Evolutionary conservation across 2,329 filamentous ascomycete species (phyloP), one percentile per base, ranked within the genome.

Genomic region (Didymella lethalis): DNA sequence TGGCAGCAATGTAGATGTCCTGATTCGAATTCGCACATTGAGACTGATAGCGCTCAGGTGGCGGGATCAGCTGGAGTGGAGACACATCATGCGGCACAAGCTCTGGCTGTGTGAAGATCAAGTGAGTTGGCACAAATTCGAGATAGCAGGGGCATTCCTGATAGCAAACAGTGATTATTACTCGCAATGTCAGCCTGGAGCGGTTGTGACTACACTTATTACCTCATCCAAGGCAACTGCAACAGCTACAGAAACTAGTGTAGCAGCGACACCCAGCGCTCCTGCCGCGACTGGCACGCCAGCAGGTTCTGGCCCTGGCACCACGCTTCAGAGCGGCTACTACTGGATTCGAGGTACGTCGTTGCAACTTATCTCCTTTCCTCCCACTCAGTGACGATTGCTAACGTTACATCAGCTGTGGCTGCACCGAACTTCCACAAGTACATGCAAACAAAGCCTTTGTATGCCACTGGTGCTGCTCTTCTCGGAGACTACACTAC

Each of bases 361-460:
- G 2, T 23, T 23, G n/a, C n/a, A 40, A 23, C 10, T 4, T 11
- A 5, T 40, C n/a, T 18, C 18, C 18, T 23, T 40, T 20, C 18
- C 10, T 2, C 14, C 12, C 20, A 14, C 18, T 32, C 6, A 10
- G 31, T 32, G 4, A 3, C 12, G 11, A 32, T 32, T 32, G 31
- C 25, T 7, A n/a, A 32, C n/a, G 8, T 84, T 11, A 11, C 36
- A 11, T 18, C n/a, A 40, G 36, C 82, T 0, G 85, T 87, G 2
- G 82, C 79, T 28, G 72, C 80, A 0, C 85, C 85, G 36, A 87
- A 87, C 73, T 87, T 81, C 63, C 76, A 78, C 66, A 78, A 77
- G 47, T 78, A 78, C 64, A 66, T 78, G 53, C 75, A 78, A 46
- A 73, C 74, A 1, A 69, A 69, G 4, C 76, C 76, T 0, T 63